Conservation (phyloP, 1,139 yeast species). For the Scheffersomyces cryptocercus region DNA sequence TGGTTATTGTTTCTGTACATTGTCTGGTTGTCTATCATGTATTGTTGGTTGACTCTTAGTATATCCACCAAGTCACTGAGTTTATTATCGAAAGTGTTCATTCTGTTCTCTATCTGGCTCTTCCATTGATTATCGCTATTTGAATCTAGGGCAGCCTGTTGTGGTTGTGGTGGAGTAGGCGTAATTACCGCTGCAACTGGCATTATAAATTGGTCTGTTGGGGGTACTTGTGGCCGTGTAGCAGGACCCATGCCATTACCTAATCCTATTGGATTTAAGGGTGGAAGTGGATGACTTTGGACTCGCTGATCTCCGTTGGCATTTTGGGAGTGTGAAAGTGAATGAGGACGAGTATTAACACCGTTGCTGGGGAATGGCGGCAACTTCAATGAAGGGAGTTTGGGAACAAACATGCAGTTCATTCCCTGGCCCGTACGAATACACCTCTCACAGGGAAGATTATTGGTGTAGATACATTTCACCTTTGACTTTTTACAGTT, state of each 20-base stretch:
- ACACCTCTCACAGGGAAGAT: conserved; percentile 63
- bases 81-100: conserved; percentile 48
- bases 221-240: neutral
- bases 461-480: conserved; percentile 51
- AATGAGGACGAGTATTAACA: conserved; percentile 1
- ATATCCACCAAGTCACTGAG: conserved; percentile 45
- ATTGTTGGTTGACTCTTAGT: conserved; percentile 33
- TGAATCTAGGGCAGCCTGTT: neutral
- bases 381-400: conserved; percentile 48
- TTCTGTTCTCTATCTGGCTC: conserved; percentile 43
- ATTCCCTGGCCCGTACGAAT: conserved; percentile 44
- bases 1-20: conserved; percentile 1
- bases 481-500: conserved; percentile 66
- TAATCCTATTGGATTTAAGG: conserved; percentile 10
- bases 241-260: neutral
- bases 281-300: conserved; percentile 20
- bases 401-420: conserved; percentile 57
- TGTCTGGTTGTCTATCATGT: conserved; percentile 23
- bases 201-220: conserved; percentile 14
- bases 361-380: conserved; percentile 24
- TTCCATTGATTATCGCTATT: conserved; percentile 34
- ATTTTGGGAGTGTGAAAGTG: neutral
- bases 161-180: conserved; percentile 1
- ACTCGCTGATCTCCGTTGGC: neutral
- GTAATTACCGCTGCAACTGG: conserved; percentile 1